These are phyloP conservation scores for Lentinula sp. DNA, from an alignment of 768 basidiomycete genomes.

Conservation along the genomic window DNA sequence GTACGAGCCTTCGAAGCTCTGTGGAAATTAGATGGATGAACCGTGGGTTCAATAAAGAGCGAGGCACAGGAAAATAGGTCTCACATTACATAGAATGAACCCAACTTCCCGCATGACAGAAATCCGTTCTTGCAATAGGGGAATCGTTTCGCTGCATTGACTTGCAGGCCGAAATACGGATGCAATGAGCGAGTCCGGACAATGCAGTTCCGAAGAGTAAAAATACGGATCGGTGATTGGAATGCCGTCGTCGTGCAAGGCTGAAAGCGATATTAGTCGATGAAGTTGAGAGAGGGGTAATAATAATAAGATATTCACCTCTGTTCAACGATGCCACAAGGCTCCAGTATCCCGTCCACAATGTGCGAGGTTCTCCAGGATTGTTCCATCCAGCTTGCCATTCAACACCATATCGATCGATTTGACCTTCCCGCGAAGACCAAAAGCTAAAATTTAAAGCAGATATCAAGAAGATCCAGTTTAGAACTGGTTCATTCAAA, in stretches of 20 bases:
- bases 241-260: conserved; percentile 63
- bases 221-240: conserved; percentile 77
- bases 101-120: conserved; percentile 77
- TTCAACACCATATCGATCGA: conserved; percentile 68
- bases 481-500: conserved; percentile 49
- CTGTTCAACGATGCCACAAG: conserved; percentile 78
- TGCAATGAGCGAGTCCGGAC: conserved; percentile 65
- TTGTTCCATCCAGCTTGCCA: conserved; percentile 66
- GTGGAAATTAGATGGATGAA: background rate
- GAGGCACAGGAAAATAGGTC: conserved; percentile 15
- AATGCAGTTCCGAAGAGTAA: conserved; percentile 63
- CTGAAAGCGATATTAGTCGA: conserved; percentile 27
- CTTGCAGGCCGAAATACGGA: conserved; percentile 61
- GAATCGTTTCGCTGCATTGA: conserved; percentile 57
- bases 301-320: conserved; percentile 37
- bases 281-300: background rate
- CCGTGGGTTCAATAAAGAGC: background rate
- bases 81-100: conserved; percentile 59
- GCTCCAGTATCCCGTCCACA: conserved; percentile 85
- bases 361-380: conserved; percentile 29
- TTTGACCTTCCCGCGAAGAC: conserved; percentile 59
- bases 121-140: conserved; percentile 67
- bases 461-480: conserved; percentile 90
- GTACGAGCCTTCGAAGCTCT: conserved; percentile 72
- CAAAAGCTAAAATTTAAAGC: conserved; percentile 88